Evolutionary conservation across 768 basidiomycete genomes (phyloP), one percentile per base, ranked within the genome.

Genomic region (Rhodotorula diobovata): DNA sequence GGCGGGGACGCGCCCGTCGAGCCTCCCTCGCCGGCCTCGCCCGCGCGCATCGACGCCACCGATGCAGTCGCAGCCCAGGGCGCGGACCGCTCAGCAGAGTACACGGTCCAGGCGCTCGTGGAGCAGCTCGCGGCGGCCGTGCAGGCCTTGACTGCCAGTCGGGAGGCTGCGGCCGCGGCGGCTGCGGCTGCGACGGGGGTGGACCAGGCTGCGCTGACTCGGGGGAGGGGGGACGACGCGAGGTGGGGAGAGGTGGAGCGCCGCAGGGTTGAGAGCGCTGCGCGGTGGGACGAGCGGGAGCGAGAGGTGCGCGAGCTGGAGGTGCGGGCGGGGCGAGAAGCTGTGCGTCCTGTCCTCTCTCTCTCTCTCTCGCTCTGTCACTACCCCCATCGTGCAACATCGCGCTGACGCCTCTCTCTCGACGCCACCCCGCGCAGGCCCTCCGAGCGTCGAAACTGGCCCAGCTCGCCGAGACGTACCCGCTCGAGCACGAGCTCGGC

Each of bases 401-500:
- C n/a, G n/a, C n/a, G n/a, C n/a, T n/a, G n/a, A n/a, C 28, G 16
- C 12, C 32, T 6, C 16, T 15, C 18, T 39, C 32, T 11, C 37
- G 11, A n/a, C n/a, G n/a, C n/a, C n/a, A n/a, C n/a, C n/a, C n/a
- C 5, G 9, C 9, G 14, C 58, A 68, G 63, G 30, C 35, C 28
- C n/a, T 11, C n/a, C 67, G 71, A 1, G 53, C 61, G 3, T 35
- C 32, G 2, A 58, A 66, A 14, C 53, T 66, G 0, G 1, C 28
- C 10, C 39, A 64, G 48, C 43, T 73, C 11, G 61, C 55, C 2
- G 64, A 66, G 39, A 61, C 63, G 14, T 64, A 68, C 30, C 61
- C 66, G 54, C 14, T 56, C 23, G 72, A 73, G 56, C 63, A 66
- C 5, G 67, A 68, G 9, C 60, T 73, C 30, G 67, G 67, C 6